These are phyloP conservation scores for Volvox africanus DNA, from an alignment of 139 green algal species.

Conservation along the genomic window DNA sequence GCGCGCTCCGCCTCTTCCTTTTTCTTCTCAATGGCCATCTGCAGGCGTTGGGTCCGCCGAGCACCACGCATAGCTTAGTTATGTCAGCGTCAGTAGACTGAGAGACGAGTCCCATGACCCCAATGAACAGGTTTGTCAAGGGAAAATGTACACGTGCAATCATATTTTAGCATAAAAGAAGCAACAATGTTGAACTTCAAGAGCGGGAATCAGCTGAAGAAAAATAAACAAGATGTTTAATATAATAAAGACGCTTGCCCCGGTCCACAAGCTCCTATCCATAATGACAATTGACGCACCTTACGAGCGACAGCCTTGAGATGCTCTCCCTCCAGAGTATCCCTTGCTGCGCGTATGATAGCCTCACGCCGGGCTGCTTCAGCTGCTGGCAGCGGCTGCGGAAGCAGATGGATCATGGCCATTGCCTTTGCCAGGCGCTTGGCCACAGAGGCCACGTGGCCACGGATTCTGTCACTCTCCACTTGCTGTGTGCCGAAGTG, in stretches of 20 bases:
- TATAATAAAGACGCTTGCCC: background rate
- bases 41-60: background rate
- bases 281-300: background rate
- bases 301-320: constrained; percentile 71
- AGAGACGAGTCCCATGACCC: too few relatives aligned
- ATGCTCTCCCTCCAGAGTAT: constrained; percentile 83
- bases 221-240: background rate
- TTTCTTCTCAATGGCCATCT: constrained; percentile 93
- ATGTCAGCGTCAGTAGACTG: too few relatives aligned
- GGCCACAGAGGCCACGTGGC: constrained; percentile 68
- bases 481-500: constrained; percentile 88
- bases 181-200: too few relatives aligned
- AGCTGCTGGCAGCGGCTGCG: constrained; percentile 32
- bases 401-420: constrained; percentile 64
- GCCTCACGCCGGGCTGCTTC: constrained; percentile 50
- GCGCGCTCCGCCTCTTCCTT: constrained; percentile 95
- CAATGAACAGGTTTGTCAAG: too few relatives aligned
- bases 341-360: constrained; percentile 48
- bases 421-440: constrained; percentile 81
- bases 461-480: constrained; percentile 65
- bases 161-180: too few relatives aligned
- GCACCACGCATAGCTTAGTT: background rate
- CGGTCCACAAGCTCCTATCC: background rate
- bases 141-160: too few relatives aligned
- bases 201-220: too few relatives aligned